Evolutionary conservation across 257 asterid genomes (phyloP).

Genomic region (Solanum pimpinellifolium): DNA sequence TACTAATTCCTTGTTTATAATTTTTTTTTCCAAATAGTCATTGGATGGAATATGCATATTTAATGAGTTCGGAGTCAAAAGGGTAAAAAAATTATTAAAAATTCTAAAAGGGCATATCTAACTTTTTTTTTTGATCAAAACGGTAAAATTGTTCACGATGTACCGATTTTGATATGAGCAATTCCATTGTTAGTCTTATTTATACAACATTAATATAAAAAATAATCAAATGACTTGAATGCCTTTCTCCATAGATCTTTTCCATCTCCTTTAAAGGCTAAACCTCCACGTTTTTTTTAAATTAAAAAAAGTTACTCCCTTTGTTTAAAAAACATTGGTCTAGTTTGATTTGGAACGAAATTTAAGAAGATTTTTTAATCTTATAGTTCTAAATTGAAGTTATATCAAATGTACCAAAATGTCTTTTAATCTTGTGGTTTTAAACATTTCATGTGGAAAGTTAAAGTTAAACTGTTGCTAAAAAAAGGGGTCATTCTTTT

Average conservation of each 20-base stretch:
- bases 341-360: too few relatives aligned
- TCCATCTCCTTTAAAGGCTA: background rate
- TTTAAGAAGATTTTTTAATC: too few relatives aligned
- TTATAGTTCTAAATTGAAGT: too few relatives aligned
- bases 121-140: too few relatives aligned
- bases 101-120: fast-evolving
- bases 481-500: too few relatives aligned
- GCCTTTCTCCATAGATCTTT: background rate
- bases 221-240: background rate
- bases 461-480: too few relatives aligned
- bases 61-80: too few relatives aligned
- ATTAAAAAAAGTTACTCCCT: background rate
- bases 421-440: too few relatives aligned
- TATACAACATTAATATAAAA: background rate
- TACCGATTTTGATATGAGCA: background rate
- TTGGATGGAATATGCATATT: background rate
- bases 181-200: background rate
- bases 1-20: background rate
- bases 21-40: background rate
- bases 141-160: too few relatives aligned
- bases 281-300: background rate
- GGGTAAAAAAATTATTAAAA: too few relatives aligned
- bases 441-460: too few relatives aligned
- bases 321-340: fast-evolving
- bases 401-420: too few relatives aligned